A percentile compares a stretch with the other conserved stretches of the same genome.
phyloP scores from a whole-genome alignment of 257 asterid genomes.

The Anisodus acutangulus region DNA sequence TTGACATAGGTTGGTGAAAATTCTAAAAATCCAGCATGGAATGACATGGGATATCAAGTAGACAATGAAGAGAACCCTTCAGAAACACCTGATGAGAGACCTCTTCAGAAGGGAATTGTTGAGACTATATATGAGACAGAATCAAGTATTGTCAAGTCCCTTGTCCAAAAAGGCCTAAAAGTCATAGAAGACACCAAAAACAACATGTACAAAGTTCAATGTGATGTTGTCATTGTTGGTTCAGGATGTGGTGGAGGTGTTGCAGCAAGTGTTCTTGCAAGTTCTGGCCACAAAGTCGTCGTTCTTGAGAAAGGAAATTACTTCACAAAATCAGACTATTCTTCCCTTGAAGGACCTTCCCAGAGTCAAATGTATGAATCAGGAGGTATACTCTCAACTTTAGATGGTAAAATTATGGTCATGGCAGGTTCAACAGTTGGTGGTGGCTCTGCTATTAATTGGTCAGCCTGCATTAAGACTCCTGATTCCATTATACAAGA shows the following conservation, averaged over 20 bases:
- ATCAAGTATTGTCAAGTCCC: constrained; percentile 46
- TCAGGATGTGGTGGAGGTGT: constrained; percentile 95
- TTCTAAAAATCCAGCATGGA: constrained; percentile 67
- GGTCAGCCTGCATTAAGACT: constrained; percentile 80
- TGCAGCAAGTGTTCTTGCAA: constrained; percentile 76
- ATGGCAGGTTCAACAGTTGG: constrained; percentile 92
- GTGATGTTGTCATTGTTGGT: constrained; percentile 82
- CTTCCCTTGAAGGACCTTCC: constrained; percentile 84
- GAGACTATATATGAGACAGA: constrained; percentile 60
- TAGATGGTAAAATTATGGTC: constrained; percentile 67
- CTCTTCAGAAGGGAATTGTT: constrained; percentile 70
- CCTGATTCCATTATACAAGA: constrained; percentile 60
- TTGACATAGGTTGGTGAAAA: constrained; percentile 61
- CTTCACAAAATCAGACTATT: constrained; percentile 59
- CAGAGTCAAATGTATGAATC: constrained; percentile 62
- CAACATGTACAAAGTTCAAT: constrained; percentile 49
- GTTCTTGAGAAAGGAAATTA: constrained; percentile 86
- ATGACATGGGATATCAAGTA: constrained; percentile 71
- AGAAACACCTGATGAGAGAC: constrained; percentile 43
- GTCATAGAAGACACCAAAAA: constrained; percentile 41
- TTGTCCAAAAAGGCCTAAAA: constrained; percentile 55
- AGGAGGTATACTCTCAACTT: constrained; percentile 68
- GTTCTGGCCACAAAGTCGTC: constrained; percentile 70
- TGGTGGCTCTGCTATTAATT: constrained; percentile 91
- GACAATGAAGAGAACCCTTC: constrained; percentile 40